Conservation (phyloP, 306 rosid genomes). For the Alnus rubra region DNA sequence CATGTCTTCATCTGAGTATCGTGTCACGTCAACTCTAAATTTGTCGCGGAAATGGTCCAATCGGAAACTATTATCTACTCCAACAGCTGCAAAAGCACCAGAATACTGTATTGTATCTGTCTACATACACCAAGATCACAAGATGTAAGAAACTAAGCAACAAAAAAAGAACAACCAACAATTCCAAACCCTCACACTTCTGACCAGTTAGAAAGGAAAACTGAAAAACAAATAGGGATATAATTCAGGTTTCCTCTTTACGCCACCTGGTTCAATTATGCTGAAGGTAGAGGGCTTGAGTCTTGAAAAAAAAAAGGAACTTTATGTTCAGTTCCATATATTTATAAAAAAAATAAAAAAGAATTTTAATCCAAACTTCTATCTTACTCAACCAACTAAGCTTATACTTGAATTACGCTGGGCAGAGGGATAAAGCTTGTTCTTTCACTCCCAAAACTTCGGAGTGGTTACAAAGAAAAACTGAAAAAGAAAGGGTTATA, state of each 20-base stretch:
- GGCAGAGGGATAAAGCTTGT: not conserved
- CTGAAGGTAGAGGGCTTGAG: too few relatives aligned
- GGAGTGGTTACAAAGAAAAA: not conserved
- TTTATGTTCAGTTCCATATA: too few relatives aligned
- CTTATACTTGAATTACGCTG: not conserved
- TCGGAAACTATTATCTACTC: conserved; percentile 68
- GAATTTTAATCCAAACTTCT: not conserved
- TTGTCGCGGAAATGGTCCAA: conserved; percentile 64
- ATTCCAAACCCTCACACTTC: not conserved
- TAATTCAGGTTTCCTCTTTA: not conserved
- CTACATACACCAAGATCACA: conserved; percentile 50
- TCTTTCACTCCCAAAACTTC: not conserved
- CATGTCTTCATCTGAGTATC: conserved; percentile 52
- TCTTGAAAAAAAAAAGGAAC: not conserved
- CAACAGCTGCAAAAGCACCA: conserved; percentile 73
- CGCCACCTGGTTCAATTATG: not conserved
- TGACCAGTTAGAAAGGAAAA: not conserved
- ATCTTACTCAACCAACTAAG: not conserved
- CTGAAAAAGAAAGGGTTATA: not conserved
- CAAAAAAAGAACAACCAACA: not conserved
- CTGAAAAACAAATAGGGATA: not conserved
- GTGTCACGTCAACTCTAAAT: conserved; percentile 76
- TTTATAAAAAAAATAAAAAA: not conserved
- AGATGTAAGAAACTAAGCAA: conserved; percentile 9
- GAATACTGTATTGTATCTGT: conserved; percentile 81